phyloP scores from a whole-genome alignment of 495 filamentous ascomycete genomes.

The Penicillium canescens region DNA sequence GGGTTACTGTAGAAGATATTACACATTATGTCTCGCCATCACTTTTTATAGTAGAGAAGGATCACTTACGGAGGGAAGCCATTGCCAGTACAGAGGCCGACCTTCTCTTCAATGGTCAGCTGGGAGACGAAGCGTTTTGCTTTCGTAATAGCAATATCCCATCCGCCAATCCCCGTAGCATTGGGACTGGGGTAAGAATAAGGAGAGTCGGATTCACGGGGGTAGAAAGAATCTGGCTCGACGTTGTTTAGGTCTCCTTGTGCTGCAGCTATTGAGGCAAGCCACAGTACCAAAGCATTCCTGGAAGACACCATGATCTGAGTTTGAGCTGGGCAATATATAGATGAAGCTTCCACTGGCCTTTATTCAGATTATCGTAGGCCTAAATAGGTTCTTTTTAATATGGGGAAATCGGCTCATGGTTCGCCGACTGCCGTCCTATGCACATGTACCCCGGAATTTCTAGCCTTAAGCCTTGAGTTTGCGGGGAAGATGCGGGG shows the following conservation, averaged over 20 bases:
- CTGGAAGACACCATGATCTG: background rate
- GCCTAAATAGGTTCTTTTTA: no score
- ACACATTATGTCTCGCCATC: background rate
- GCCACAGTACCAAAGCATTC: background rate
- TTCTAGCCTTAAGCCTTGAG: no score
- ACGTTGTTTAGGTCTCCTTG: background rate
- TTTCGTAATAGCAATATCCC: conserved; percentile 72
- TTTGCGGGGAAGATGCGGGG: no score
- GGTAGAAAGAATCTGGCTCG: background rate
- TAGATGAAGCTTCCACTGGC: no score
- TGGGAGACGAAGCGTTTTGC: conserved; percentile 72
- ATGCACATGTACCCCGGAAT: no score
- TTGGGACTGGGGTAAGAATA: conserved; percentile 9
- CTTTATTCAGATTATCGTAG: no score
- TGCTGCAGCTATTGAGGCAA: background rate
- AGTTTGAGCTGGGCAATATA: no score
- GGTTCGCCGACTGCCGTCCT: no score
- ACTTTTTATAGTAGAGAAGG: background rate
- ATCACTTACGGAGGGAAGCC: conserved; percentile 50
- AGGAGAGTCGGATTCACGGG: background rate
- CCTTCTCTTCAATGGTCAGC: conserved; percentile 79
- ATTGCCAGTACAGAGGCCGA: conserved; percentile 77
- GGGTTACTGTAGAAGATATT: conserved; percentile 1
- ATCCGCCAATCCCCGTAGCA: conserved; percentile 51
- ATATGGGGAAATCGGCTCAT: no score